These are phyloP conservation scores for Afroboletus lepidellus DNA, from an alignment of 1,284 basidiomycete species.

Conservation along the genomic window DNA sequence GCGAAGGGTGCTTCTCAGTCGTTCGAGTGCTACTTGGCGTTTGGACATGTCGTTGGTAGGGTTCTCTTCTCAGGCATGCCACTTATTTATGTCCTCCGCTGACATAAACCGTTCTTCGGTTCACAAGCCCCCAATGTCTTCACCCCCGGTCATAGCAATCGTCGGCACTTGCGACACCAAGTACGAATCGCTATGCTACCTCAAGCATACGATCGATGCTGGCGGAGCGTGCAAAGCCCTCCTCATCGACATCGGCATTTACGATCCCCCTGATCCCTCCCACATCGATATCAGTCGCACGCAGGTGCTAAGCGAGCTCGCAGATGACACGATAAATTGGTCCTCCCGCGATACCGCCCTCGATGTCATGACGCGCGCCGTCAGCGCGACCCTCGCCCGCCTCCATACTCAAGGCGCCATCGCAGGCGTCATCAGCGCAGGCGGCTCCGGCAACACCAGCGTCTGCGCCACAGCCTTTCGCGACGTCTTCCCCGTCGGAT, in stretches of 20 bases:
- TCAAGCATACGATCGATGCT: slow-evolving; percentile 19
- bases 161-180: slow-evolving; percentile 33
- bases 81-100: slow-evolving; percentile 7
- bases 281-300: slow-evolving; percentile 24
- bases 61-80: background rate
- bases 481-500: slow-evolving; percentile 24
- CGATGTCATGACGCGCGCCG: slow-evolving; percentile 20
- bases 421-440: slow-evolving; percentile 21
- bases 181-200: slow-evolving; percentile 22
- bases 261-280: slow-evolving; percentile 13
- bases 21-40: slow-evolving; percentile 17
- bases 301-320: slow-evolving; percentile 18
- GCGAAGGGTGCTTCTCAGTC: slow-evolving; percentile 15
- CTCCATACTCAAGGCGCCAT: slow-evolving; percentile 14
- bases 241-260: slow-evolving; percentile 24
- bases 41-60: slow-evolving; percentile 13
- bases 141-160: slow-evolving; percentile 26
- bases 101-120: slow-evolving; percentile 13
- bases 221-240: slow-evolving; percentile 20
- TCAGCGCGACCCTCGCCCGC: slow-evolving; percentile 17
- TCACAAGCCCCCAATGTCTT: slow-evolving; percentile 15
- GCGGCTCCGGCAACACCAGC: slow-evolving; percentile 30
- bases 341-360: slow-evolving; percentile 11
- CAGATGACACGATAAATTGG: background rate
- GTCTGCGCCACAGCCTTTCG: slow-evolving; percentile 28